Evolutionary conservation across 2,329 filamentous ascomycete species (phyloP), one percentile per base, ranked within the genome.

Genomic region (Paecilomyces fulvus): DNA sequence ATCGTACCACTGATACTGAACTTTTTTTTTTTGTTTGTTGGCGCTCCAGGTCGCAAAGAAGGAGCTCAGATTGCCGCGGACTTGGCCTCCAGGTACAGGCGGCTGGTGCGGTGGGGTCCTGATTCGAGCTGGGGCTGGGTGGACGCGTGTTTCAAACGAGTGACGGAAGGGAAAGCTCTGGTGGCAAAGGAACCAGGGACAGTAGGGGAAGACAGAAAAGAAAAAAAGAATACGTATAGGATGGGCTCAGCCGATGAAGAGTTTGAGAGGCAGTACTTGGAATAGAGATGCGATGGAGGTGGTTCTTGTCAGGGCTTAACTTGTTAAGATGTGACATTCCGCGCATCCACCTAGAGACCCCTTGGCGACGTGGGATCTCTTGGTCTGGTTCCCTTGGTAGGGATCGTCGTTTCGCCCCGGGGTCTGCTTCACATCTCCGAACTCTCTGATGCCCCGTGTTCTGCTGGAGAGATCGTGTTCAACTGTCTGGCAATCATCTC

Each of bases 61-160:
- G 37, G 37, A 43, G 37, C 37, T 43, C 37, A 43, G 37, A 43
- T 43, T n/a, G 37, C 37, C 37, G 20, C 37, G 37, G 37, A 43
- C 37, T 43, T 43, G 37, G 37, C 37, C 37, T 43, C 37, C 37
- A 43, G 37, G 37, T 43, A 43, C 37, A 43, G 17, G 37, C 37
- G 28, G 51, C 20, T n/a, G 28, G 28, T 21, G 52, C 31, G 51
- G 52, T 57, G 55, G 55, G 30, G 55, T 33, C 21, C 43, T 51
- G 51, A 46, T 31, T 49, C 31, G 46, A 56, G 55, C 51, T 54
- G 33, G 57, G 33, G 25, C 52, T 49, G 14, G 25, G 53, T 55
- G 55, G 55, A 57, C 55, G 58, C 58, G 58, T 55, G 55, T 55
- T 58, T 58, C 54, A 60, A 60, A 58, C 58, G 58, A 60, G 51